Base-by-base conservation (phyloP, 2,329 filamentous ascomycete species). In the Xylariaceae sp. region DNA sequence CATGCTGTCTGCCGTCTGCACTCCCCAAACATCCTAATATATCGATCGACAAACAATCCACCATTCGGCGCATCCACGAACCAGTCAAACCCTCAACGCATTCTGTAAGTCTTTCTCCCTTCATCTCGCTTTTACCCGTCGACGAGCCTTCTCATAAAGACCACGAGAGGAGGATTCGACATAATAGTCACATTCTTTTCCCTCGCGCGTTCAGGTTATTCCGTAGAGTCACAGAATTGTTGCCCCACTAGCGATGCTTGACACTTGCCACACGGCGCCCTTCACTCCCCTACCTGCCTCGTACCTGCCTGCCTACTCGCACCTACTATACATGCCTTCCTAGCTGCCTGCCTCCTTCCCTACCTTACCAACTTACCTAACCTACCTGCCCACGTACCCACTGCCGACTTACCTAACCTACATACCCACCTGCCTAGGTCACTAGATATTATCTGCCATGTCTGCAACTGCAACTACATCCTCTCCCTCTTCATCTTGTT, bases 231-330 rank as follows among this genome's bases (percentile, higher is more conserved):
- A 44, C 10, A 37, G 11, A 51, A 35, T 54, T 37, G 56, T 61
- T 51, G 42, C 52, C 52, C 51, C 47, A 51, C 17, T 15, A 37
- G 51, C 58, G 56, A 50, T 17, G 51, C 47, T 54, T 55, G 59
- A 42, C 6, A 13, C 56, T 39, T 56, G 42, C 50, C 50, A 39
- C 50, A 42, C 50, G 34, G 34, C 35, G 45, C 8, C 35, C 55
- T 55, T 59, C 49, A 30, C 48, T 50, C 48, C 6, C 49, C 5
- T 35, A 30, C 23, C 23, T 5, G 23, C 23, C 23, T 30, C 23
- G 23, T 30, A 30, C 23, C 23, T 30, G 23, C 23, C 23, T 30
- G 23, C 23, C 23, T 30, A 18, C 17, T 18, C 17, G 17, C 5
- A 30, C 23, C 23, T 30, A 1, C 23, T 5, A 30, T 30, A 30